phyloP scores from a whole-genome alignment of 129 eudicot species.

The Erigeron canadensis region DNA sequence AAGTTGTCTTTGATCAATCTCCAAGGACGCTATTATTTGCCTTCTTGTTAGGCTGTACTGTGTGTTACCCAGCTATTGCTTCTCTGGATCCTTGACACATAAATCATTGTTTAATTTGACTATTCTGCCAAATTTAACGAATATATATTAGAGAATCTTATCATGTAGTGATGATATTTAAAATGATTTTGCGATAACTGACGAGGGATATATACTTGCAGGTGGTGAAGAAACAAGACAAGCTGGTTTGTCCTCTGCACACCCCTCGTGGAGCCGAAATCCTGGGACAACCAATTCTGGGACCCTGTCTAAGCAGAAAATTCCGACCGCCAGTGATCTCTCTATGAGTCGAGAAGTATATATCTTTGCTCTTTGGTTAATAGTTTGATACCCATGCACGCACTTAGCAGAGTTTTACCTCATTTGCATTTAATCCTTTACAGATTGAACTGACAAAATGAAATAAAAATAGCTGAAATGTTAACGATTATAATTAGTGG shows the following conservation, averaged over 20 bases:
- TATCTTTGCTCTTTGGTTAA: neutral
- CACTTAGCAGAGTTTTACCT: neutral
- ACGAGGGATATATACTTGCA: conserved; percentile 11
- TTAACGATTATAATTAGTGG: no score
- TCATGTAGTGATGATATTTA: neutral
- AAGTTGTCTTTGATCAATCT: no score
- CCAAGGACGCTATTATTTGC: neutral
- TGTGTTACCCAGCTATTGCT: no score
- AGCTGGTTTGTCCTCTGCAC: conserved; percentile 50
- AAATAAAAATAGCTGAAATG: no score
- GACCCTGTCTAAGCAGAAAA: conserved; percentile 55
- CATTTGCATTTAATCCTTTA: no score
- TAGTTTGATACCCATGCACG: neutral
- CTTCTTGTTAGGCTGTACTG: neutral
- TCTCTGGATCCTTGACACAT: no score
- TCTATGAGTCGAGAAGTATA: conserved; percentile 51
- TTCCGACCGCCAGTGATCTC: conserved; percentile 49
- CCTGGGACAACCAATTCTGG: conserved; percentile 42
- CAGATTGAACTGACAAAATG: no score
- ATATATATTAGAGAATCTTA: neutral
- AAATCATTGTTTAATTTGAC: neutral
- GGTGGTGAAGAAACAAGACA: conserved; percentile 66
- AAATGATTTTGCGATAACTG: neutral
- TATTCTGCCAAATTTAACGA: neutral
- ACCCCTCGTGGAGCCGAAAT: conserved; percentile 50